Conservation (phyloP, 2,329 filamentous ascomycete genomes). For the Paracamarosporium sp. region DNA sequence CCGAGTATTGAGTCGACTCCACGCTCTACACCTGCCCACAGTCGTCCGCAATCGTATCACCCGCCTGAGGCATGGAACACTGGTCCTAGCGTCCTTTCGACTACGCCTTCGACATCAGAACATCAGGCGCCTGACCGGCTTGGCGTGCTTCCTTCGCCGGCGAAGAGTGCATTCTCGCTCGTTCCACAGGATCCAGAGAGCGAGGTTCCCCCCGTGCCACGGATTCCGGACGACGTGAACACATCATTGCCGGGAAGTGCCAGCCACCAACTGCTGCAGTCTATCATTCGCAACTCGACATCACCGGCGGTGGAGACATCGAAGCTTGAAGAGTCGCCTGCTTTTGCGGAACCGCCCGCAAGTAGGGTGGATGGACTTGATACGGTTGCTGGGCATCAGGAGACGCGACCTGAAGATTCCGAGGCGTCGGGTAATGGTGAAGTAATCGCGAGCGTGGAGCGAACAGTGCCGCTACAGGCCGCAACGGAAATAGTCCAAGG, state of each 20-base stretch:
- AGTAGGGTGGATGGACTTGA: neutral
- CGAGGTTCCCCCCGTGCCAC: conserved; percentile 36
- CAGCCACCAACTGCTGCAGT: conserved; percentile 35
- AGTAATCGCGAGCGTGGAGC: neutral
- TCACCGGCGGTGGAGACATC: conserved; percentile 21
- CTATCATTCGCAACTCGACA: conserved; percentile 34
- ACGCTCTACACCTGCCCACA: conserved; percentile 25
- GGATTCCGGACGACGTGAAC: conserved; percentile 30
- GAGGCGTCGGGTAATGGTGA: neutral
- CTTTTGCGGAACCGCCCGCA: conserved; percentile 4
- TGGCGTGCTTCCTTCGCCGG: conserved; percentile 36
- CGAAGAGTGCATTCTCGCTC: conserved; percentile 35
- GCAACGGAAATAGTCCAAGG: neutral
- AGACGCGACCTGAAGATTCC: neutral
- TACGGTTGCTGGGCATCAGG: neutral
- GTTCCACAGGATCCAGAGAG: conserved; percentile 24
- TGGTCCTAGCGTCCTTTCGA: conserved; percentile 12
- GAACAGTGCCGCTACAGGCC: too few relatives aligned
- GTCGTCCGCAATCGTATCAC: conserved; percentile 38
- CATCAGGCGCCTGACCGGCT: conserved; percentile 22
- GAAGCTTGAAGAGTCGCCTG: conserved; percentile 8
- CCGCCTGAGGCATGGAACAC: conserved; percentile 36
- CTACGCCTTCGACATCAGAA: conserved; percentile 9
- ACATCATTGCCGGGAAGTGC: conserved; percentile 20
- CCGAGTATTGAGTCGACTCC: conserved; percentile 26